These are phyloP conservation scores for Sporothrix pallida DNA, from an alignment of 2,329 filamentous ascomycete genomes.

Conservation along the genomic window DNA sequence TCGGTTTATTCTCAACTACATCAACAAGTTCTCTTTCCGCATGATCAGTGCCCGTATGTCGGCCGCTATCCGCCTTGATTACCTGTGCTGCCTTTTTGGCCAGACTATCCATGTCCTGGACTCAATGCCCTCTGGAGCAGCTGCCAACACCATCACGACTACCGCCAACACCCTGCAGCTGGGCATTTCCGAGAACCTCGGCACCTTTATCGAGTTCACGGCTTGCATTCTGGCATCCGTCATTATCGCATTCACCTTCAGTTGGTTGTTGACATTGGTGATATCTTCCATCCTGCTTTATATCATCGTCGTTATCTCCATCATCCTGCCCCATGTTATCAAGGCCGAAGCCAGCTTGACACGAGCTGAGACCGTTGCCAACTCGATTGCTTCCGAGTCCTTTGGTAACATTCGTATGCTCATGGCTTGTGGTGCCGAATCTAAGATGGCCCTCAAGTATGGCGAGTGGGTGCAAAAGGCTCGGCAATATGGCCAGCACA, in stretches of 20 bases:
- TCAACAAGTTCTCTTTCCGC: constrained; percentile 60
- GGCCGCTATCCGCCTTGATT: constrained; percentile 66
- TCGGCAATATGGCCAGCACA: constrained; percentile 54
- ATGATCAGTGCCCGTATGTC: constrained; percentile 68
- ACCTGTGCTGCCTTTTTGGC: constrained; percentile 66
- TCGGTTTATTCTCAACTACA: constrained; percentile 67
- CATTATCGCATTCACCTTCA: constrained; percentile 62
- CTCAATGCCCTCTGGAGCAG: constrained; percentile 66
- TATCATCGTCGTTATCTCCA: constrained; percentile 55
- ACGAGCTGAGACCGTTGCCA: constrained; percentile 62
- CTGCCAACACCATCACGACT: constrained; percentile 67
- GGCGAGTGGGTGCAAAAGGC: constrained; percentile 61
- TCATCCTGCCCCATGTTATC: constrained; percentile 61
- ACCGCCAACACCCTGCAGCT: constrained; percentile 69
- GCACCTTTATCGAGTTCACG: constrained; percentile 61
- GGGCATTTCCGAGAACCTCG: constrained; percentile 68
- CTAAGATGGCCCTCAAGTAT: constrained; percentile 60
- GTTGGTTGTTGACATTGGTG: constrained; percentile 65
- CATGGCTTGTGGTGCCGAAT: constrained; percentile 66
- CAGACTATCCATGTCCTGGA: constrained; percentile 73
- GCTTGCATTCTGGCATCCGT: constrained; percentile 60
- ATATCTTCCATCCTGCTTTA: constrained; percentile 63
- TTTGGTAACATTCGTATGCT: constrained; percentile 67
- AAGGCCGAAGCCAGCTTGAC: constrained; percentile 55
- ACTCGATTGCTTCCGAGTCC: constrained; percentile 65